Base-by-base conservation (phyloP, 2,329 filamentous ascomycete genomes). In the Penicillium aurantiogriseum region DNA sequence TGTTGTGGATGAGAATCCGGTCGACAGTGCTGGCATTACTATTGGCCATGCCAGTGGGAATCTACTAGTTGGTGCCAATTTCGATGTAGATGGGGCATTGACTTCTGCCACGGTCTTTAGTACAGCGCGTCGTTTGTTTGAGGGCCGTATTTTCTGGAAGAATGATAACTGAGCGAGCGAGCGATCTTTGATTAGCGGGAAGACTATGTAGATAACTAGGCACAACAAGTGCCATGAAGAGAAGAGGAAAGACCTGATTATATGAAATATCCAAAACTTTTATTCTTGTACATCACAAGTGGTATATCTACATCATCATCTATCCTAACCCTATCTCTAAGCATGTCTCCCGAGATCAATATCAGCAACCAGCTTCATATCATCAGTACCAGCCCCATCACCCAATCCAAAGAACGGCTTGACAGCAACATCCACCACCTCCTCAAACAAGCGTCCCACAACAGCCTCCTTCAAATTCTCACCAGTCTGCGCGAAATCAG, bases 401-500 rank as follows among this genome's bases (percentile, higher is more conserved):
- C 56, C 69, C 11, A 67, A 29, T 1, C 68, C 80, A 76, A 95
- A 91, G 76, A 94, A 94, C 1, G 82, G 74, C 74, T 78, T 76
- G 2, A 96, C 83, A 2, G 81, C 90, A 62, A 83, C 77, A 55
- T 85, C 80, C 42, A 96, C 80, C 23, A 91, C 88, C 11, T 85
- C 89, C 67, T 85, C 82, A 81, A 95, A 94, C 64, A 99, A 80
- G 8, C 87, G 88, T 21, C 80, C 83, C 25, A 99, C 88, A 40
- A 97, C 75, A 0, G 78, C 63, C 43, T 77, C 83, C 70, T 82
- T 85, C 63, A 96, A 75, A 56, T 89, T 88, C 8, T 83, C 82
- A 0, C 94, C 94, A 17, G 92, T 96, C 83, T 97, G 93, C 69
- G 84, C 87, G 71, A 97, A 97, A 77, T 99, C 94, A 10, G 94